phyloP scores from a whole-genome alignment of 805 yeast genomes.

The Osmozyma mogii region DNA sequence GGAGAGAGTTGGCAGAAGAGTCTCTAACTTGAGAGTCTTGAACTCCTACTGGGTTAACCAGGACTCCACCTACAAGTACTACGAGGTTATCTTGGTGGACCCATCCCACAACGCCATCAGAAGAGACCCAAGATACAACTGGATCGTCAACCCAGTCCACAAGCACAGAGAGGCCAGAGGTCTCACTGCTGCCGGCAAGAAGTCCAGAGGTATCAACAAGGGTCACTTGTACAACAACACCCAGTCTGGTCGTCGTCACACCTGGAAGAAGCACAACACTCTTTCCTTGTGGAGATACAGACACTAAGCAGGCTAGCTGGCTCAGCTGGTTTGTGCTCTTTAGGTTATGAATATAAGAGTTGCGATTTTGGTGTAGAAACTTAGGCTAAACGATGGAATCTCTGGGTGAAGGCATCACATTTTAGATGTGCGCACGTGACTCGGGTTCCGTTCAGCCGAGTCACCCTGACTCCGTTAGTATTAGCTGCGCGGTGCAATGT shows the following conservation, averaged over 20 bases:
- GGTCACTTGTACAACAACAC: constrained; percentile 99
- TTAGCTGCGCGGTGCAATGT: too few species aligned
- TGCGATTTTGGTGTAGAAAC: too few species aligned
- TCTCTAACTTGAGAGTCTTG: constrained; percentile 97
- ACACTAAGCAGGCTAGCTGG: constrained; percentile 47
- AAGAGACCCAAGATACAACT: constrained; percentile 98
- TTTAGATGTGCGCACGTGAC: too few species aligned
- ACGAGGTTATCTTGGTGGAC: constrained; percentile 94
- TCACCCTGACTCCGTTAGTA: too few species aligned
- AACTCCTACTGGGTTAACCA: constrained; percentile 99
- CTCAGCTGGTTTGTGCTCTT: too few species aligned
- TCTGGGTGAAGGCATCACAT: too few species aligned
- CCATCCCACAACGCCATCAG: constrained; percentile 98
- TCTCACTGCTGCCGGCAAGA: constrained; percentile 96
- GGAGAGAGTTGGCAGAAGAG: constrained; percentile 99
- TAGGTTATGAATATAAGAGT: too few species aligned
- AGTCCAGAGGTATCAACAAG: constrained; percentile 99
- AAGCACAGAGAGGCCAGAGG: constrained; percentile 99
- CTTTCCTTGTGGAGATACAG: constrained; percentile 99
- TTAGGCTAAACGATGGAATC: too few species aligned
- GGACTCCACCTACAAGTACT: constrained; percentile 99
- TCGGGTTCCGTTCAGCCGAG: too few species aligned
- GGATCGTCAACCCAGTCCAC: constrained; percentile 99
- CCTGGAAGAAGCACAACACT: constrained; percentile 99
- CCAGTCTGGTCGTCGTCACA: constrained; percentile 97